Evolutionary conservation across 768 basidiomycete species (phyloP), one percentile per base, ranked within the genome.

Genomic region (Russula sp.): DNA sequence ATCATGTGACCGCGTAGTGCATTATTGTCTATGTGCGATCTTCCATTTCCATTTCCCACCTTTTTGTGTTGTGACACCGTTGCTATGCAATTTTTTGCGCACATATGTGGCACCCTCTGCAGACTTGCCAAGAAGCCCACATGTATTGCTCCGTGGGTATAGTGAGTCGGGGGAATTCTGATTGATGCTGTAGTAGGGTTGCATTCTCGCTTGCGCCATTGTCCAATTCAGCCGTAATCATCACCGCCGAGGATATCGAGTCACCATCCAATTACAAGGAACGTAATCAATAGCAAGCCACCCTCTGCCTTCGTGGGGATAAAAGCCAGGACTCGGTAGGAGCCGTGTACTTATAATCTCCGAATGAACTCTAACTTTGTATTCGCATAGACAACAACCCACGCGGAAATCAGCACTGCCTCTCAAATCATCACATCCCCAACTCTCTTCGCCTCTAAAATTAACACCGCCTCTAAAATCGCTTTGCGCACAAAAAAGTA

Each of bases 1-100:
- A 22, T 68, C 74, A 76, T 72, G 73, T 73, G 73, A 66, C 34
- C 66, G 69, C 67, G 69, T 57, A 54, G 20, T 48, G 52, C 36
- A 22, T 49, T 54, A 62, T 67, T 69, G 69, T 69, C 59, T 59
- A 0, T 8, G 8, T 55, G 34, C 36, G n/a, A 4, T 8, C 14
- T 34, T 36, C 34, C 51, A 32, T 30, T 53, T 8, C 51, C 30
- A n/a, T 3, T 30, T 53, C 13, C 51, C 30, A n/a, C 8, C 53
- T 5, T 55, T 59, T 65, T 64, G 63, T 60, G 40, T 3, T 57
- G 51, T 46, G 9, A 18, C 49, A 7, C 26, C 24, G 62, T 64
- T 49, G 38, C 64, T 34, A 65, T 60, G 64, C 40, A 34, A 24
- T 14, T 34, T 34, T 34, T 16, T 16, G 14, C 56, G 38, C 48